A percentile compares a stretch with the other conserved stretches of the same genome.
Evolutionary conservation across 306 rosid species (phyloP).

Genomic region (Prunus kanzakura): DNA sequence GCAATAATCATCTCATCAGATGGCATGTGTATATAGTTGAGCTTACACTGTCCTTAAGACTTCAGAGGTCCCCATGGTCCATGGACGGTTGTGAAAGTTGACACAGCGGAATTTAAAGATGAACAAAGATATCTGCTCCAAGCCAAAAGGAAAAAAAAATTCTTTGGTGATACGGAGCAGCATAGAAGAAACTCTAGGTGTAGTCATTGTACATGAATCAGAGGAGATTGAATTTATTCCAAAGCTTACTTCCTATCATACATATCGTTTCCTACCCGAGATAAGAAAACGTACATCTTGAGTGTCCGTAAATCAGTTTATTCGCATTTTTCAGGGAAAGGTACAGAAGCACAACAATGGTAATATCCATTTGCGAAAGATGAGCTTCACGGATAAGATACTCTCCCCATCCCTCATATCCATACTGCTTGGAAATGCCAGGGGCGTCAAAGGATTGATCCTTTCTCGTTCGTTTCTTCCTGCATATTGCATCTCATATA

Average conservation of each 20-base stretch:
- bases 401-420: conserved; percentile 75
- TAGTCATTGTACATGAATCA: background rate
- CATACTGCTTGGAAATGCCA: conserved; percentile 62
- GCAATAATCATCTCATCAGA: background rate
- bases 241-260: background rate
- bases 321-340: conserved; percentile 61
- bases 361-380: conserved; percentile 84
- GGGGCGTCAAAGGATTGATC: conserved; percentile 70
- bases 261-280: background rate
- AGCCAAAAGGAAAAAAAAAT: no score
- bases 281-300: background rate
- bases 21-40: background rate
- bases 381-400: conserved; percentile 80
- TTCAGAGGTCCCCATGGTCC: background rate
- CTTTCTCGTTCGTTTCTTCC: conserved; percentile 29
- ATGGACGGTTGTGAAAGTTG: background rate
- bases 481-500: conserved; percentile 29
- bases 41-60: background rate
- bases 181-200: background rate
- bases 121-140: background rate
- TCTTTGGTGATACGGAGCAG: background rate
- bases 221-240: background rate
- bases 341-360: conserved; percentile 74
- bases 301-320: conserved; percentile 27
- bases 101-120: background rate